phyloP scores from a whole-genome alignment of 2,329 filamentous ascomycete genomes.

The Colletotrichum spaethianum region DNA sequence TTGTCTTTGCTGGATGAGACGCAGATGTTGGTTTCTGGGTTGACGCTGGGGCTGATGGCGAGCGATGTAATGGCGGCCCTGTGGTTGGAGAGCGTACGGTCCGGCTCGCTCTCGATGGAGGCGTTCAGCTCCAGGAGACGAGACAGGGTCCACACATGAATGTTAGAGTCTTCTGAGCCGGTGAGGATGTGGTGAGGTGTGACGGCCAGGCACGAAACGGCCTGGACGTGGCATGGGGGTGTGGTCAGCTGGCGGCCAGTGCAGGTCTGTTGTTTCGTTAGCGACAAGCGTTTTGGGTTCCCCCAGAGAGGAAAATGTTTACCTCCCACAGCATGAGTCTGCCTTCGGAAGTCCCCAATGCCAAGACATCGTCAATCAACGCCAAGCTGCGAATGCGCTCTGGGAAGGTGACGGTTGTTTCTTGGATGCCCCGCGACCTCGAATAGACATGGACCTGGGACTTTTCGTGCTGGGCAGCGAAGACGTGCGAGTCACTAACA shows the following conservation, averaged over 20 bases:
- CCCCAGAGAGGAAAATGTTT: slow-evolving; percentile 45
- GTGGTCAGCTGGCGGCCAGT: slow-evolving; percentile 85
- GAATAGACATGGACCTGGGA: slow-evolving; percentile 95
- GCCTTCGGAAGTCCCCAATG: slow-evolving; percentile 87
- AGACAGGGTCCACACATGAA: slow-evolving; percentile 91
- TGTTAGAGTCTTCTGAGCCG: slow-evolving; percentile 87
- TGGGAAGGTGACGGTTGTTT: slow-evolving; percentile 88
- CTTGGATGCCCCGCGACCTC: slow-evolving; percentile 85
- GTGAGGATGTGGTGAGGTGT: slow-evolving; percentile 82
- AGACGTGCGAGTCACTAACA: slow-evolving; percentile 85
- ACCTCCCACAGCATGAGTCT: slow-evolving; percentile 95
- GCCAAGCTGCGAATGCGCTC: slow-evolving; percentile 87
- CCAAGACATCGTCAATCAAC: slow-evolving; percentile 79
- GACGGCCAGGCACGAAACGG: slow-evolving; percentile 81
- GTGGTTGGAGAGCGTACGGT: slow-evolving; percentile 84
- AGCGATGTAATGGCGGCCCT: slow-evolving; percentile 79
- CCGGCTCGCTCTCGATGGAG: slow-evolving; percentile 74
- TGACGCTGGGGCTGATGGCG: slow-evolving; percentile 74
- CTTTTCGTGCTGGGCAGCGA: slow-evolving; percentile 92
- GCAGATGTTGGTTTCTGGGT: slow-evolving; percentile 81
- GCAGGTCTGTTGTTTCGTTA: slow-evolving; percentile 66
- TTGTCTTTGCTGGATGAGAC: slow-evolving; percentile 89
- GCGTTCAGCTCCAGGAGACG: slow-evolving; percentile 75
- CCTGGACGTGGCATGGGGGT: slow-evolving; percentile 83
- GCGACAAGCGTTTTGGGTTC: slow-evolving; percentile 29